phyloP scores from a whole-genome alignment of 345 rosid genomes.

The sweet orange (Citrus sinensis) region DVS_A1.0 CM039168.1:4335001-4335500 shows the following conservation, averaged over 20 bases:
- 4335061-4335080: constrained; percentile 79
- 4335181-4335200: constrained; percentile 66
- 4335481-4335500: constrained; percentile 39
- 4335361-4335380: constrained; percentile 57
- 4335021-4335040: constrained; percentile 17
- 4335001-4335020: constrained; percentile 9
- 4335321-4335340: constrained; percentile 61
- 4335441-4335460: constrained; percentile 8
- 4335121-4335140: constrained; percentile 77
- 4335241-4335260: constrained; percentile 2
- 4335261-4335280: constrained; percentile 29
- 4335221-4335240: not conserved
- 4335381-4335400: constrained; percentile 40
- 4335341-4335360: constrained; percentile 76
- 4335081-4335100: constrained; percentile 52
- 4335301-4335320: constrained; percentile 69
- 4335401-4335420: constrained; percentile 10
- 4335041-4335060: constrained; percentile 55
- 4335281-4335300: constrained; percentile 65
- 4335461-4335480: constrained; percentile 37
- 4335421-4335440: constrained; percentile 1
- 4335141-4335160: constrained; percentile 57
- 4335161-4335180: constrained; percentile 53
- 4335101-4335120: constrained; percentile 31
- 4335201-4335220: constrained; percentile 9